Evolutionary conservation across 2,329 filamentous ascomycete species (phyloP).

Genomic region (Akanthomyces uredinophilus): DNA sequence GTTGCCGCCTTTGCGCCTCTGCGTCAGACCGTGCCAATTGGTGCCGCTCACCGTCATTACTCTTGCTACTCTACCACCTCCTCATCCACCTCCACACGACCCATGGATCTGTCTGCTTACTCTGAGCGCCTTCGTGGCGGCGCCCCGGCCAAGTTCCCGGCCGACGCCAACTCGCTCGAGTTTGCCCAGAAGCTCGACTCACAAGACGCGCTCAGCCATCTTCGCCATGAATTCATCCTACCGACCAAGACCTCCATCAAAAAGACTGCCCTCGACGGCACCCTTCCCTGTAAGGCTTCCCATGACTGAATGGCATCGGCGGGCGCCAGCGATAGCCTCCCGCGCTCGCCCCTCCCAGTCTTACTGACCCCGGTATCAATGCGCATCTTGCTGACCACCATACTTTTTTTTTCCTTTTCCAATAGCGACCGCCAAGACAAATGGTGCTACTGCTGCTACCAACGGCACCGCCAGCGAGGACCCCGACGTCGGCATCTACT

Average conservation of each 20-base stretch:
- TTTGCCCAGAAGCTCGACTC: conserved; percentile 52
- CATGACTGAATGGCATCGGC: background rate
- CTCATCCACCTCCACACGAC: conserved; percentile 6
- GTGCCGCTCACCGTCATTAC: background rate
- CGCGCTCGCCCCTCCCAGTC: background rate
- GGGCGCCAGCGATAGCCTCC: no score
- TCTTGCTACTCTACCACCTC: background rate
- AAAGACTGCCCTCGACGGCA: conserved; percentile 51
- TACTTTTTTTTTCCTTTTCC: background rate
- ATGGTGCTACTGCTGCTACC: conserved; percentile 20
- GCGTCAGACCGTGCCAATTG: background rate
- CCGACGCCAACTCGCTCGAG: conserved; percentile 40
- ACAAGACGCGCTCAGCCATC: conserved; percentile 53
- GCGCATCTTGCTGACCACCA: background rate
- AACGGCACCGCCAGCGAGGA: conserved; percentile 23
- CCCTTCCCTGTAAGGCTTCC: conserved; percentile 34
- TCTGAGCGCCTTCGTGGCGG: conserved; percentile 39
- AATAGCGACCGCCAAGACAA: conserved; percentile 12
- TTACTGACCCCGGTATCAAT: background rate
- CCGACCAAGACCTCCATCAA: conserved; percentile 69
- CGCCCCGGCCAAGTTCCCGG: conserved; percentile 39
- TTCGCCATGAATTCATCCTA: conserved; percentile 69
- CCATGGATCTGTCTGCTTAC: conserved; percentile 36
- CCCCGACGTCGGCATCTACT: conserved; percentile 56
- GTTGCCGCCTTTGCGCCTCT: background rate